Percentiles rank a stretch among this genome's conserved stretches.
Evolutionary conservation across 306 rosid genomes (phyloP).

Genomic region (Hippophae rhamnoides): DNA sequence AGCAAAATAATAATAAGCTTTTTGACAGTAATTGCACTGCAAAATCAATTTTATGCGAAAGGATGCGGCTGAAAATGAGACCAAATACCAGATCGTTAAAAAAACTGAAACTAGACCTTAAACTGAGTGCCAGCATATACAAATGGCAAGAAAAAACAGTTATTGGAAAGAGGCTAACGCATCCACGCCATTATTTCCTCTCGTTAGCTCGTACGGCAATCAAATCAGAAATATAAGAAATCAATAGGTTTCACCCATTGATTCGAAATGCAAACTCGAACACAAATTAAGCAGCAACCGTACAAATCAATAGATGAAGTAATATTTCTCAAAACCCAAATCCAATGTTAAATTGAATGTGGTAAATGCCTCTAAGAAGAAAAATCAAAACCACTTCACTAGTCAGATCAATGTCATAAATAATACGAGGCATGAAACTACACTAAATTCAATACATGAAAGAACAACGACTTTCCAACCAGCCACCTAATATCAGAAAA

Average conservation of each 20-base stretch:
- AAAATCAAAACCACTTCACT: constrained; percentile 7
- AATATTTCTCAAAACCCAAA: constrained; percentile 11
- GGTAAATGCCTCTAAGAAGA: neutral
- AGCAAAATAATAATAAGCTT: no score
- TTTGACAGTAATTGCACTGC: neutral
- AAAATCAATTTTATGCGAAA: neutral
- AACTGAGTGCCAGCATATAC: constrained; percentile 4
- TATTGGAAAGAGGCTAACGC: constrained; percentile 8
- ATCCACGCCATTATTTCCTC: neutral
- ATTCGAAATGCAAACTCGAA: constrained; percentile 17
- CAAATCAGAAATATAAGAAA: constrained; percentile 18
- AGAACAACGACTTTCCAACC: no score
- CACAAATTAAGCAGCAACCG: constrained; percentile 6
- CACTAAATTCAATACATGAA: no score
- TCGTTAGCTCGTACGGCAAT: neutral
- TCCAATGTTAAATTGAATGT: constrained; percentile 5
- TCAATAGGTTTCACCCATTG: constrained; percentile 8
- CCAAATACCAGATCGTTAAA: neutral
- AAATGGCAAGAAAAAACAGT: constrained; percentile 10
- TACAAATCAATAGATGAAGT: constrained; percentile 3
- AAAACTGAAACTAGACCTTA: constrained; percentile 3
- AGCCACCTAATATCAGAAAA: no score
- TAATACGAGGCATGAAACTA: neutral
- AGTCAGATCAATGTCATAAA: constrained; percentile 8
- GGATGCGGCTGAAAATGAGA: neutral